phyloP scores from a whole-genome alignment of 2,329 filamentous ascomycete genomes.

The Delphinella strobiligena region DNA sequence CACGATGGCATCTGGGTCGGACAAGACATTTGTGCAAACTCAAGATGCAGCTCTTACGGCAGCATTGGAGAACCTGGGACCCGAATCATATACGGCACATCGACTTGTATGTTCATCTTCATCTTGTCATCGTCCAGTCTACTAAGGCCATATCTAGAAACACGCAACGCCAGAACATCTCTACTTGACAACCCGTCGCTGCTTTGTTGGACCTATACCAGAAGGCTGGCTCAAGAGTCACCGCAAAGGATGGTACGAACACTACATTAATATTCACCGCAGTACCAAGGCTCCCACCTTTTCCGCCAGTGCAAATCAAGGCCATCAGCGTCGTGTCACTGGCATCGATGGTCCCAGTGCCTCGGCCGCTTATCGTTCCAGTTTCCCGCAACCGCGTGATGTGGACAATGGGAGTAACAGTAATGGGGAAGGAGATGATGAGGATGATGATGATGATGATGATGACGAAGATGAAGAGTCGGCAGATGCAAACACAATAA shows the following conservation, averaged over 20 bases:
- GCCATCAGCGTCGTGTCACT: slow-evolving; percentile 30
- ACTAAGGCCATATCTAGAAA: slow-evolving; percentile 30
- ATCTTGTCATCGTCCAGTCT: slow-evolving; percentile 1
- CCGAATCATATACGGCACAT: slow-evolving; percentile 11
- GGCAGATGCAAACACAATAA: neutral
- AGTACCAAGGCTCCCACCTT: slow-evolving; percentile 38
- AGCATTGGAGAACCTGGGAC: slow-evolving; percentile 9
- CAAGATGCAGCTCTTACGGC: slow-evolving; percentile 8
- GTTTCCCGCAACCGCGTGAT: slow-evolving; percentile 31
- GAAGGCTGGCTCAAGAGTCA: slow-evolving; percentile 53
- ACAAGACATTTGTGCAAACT: neutral
- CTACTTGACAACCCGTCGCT: slow-evolving; percentile 48
- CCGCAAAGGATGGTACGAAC: slow-evolving; percentile 50
- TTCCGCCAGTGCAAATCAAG: slow-evolving; percentile 27
- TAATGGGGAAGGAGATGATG: slow-evolving; percentile 6
- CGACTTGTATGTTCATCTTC: slow-evolving; percentile 12
- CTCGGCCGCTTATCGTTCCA: slow-evolving; percentile 25
- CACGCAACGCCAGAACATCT: slow-evolving; percentile 51
- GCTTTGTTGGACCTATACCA: slow-evolving; percentile 55
- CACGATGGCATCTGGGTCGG: neutral
- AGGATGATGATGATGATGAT: slow-evolving; percentile 18
- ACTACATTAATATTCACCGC: slow-evolving; percentile 33
- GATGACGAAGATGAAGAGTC: slow-evolving; percentile 8
- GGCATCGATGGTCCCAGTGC: slow-evolving; percentile 29
- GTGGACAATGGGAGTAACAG: no score